Evolutionary conservation across 1,284 basidiomycete species (phyloP).

Genomic region (Porogramme epimiltina): DNA sequence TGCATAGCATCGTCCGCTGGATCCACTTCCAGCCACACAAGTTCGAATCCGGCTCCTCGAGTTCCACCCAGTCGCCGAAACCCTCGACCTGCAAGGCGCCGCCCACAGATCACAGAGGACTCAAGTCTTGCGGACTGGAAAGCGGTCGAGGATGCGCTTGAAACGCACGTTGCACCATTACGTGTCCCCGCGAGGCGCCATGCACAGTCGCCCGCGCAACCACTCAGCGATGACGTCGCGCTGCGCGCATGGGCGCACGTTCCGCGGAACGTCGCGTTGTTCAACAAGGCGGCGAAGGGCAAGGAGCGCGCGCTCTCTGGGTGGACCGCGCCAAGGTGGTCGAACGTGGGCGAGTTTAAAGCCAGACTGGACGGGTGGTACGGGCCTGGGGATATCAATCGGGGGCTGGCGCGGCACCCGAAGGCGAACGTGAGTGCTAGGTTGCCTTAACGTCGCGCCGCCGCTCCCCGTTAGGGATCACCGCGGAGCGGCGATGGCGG

Average conservation of each 20-base stretch:
- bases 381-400: slow-evolving; percentile 25
- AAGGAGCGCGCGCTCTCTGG: slow-evolving; percentile 9
- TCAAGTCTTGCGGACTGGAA: slow-evolving; percentile 10
- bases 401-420: slow-evolving; percentile 21
- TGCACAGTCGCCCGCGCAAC: slow-evolving; percentile 3
- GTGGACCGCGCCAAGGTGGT: slow-evolving; percentile 23
- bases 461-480: background rate
- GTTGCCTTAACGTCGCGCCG: background rate
- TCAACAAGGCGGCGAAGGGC: slow-evolving; percentile 8
- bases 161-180: slow-evolving; percentile 16
- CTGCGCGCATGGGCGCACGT: slow-evolving; percentile 1
- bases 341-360: slow-evolving; percentile 27
- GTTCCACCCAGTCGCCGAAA: too few relatives aligned
- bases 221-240: background rate
- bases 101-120: slow-evolving; percentile 8
- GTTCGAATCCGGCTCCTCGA: too few relatives aligned
- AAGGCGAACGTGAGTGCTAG: slow-evolving; percentile 16
- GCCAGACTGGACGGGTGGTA: slow-evolving; percentile 22
- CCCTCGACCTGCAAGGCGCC: background rate
- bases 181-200: slow-evolving; percentile 7
- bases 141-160: slow-evolving; percentile 10
- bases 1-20: too few relatives aligned
- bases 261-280: background rate
- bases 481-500: background rate
- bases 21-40: too few relatives aligned